Conservation (phyloP, 2,329 filamentous ascomycete species). For the Pezizomycotina sp. region DNA sequence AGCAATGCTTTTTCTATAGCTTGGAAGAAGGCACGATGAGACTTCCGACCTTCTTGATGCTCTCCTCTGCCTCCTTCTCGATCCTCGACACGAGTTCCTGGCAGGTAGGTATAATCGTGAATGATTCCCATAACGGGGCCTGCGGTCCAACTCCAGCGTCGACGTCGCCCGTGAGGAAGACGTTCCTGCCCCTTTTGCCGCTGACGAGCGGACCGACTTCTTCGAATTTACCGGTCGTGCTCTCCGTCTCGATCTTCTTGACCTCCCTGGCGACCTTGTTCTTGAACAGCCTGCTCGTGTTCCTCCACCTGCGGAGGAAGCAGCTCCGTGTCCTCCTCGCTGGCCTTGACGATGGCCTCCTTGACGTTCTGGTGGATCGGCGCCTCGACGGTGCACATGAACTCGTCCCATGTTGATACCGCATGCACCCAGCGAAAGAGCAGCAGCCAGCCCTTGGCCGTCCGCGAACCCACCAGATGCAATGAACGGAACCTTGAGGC, state of each 20-base stretch:
- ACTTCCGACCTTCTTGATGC: slow-evolving; percentile 43
- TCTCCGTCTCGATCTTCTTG: slow-evolving; percentile 67
- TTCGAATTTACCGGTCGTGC: slow-evolving; percentile 68
- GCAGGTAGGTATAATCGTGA: slow-evolving; percentile 66
- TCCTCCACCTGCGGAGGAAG: slow-evolving; percentile 61
- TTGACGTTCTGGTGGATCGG: slow-evolving; percentile 92
- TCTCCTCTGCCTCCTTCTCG: slow-evolving; percentile 56
- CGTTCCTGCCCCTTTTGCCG: slow-evolving; percentile 76
- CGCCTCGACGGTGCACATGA: slow-evolving; percentile 89
- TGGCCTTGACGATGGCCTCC: slow-evolving; percentile 69
- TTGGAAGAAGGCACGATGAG: slow-evolving; percentile 44
- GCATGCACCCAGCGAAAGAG: slow-evolving; percentile 72
- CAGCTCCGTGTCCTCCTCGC: slow-evolving; percentile 81
- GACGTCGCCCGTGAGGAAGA: slow-evolving; percentile 80
- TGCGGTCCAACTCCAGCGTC: slow-evolving; percentile 93
- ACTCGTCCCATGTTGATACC: slow-evolving; percentile 95
- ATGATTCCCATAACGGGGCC: slow-evolving; percentile 88
- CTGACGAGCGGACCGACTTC: slow-evolving; percentile 78
- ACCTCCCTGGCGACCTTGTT: slow-evolving; percentile 78
- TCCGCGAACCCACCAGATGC: slow-evolving; percentile 92
- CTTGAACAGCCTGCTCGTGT: slow-evolving; percentile 72
- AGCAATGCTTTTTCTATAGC: slow-evolving; percentile 37
- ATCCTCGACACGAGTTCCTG: slow-evolving; percentile 52
- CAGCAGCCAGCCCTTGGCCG: slow-evolving; percentile 79
- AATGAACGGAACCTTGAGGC: slow-evolving; percentile 78